phyloP scores from a whole-genome alignment of 345 rosid species.

The Punica granatum region DNA sequence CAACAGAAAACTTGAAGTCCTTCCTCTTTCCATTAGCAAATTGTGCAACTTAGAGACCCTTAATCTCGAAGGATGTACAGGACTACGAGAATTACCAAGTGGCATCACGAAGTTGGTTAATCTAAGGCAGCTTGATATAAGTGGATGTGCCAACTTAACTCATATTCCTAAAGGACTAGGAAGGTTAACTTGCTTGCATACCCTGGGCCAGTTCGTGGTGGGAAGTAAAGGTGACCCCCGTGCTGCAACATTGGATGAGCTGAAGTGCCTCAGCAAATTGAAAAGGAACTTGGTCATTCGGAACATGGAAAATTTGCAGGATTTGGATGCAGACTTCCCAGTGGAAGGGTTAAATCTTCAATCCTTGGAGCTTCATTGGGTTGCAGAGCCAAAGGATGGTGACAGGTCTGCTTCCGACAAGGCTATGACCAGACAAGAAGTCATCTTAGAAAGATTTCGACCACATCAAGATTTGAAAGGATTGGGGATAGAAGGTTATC shows the following conservation, averaged over 20 bases:
- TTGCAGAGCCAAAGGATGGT: not conserved
- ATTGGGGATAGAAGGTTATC: not conserved
- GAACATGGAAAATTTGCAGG: not conserved
- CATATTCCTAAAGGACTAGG: not conserved
- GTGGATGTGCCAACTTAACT: not conserved
- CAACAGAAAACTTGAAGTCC: not conserved
- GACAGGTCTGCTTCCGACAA: not conserved
- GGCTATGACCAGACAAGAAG: not conserved
- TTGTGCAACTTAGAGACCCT: conserved; percentile 2
- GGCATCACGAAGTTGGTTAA: no score
- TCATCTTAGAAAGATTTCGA: not conserved
- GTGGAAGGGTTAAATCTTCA: not conserved
- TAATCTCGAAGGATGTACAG: not conserved
- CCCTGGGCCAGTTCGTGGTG: not conserved
- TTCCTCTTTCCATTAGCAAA: not conserved
- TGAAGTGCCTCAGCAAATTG: conserved; percentile 2
- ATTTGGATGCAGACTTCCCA: not conserved
- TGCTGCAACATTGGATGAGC: not conserved
- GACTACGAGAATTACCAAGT: no score
- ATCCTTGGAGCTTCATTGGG: conserved; percentile 2
- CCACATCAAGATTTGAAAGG: not conserved
- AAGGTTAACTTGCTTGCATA: not conserved
- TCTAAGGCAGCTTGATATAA: no score
- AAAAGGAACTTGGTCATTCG: not conserved
- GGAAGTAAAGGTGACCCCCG: not conserved